Evolutionary conservation across 495 filamentous ascomycete species (phyloP).

Genomic region (Aspergillus nidulans): DNA sequence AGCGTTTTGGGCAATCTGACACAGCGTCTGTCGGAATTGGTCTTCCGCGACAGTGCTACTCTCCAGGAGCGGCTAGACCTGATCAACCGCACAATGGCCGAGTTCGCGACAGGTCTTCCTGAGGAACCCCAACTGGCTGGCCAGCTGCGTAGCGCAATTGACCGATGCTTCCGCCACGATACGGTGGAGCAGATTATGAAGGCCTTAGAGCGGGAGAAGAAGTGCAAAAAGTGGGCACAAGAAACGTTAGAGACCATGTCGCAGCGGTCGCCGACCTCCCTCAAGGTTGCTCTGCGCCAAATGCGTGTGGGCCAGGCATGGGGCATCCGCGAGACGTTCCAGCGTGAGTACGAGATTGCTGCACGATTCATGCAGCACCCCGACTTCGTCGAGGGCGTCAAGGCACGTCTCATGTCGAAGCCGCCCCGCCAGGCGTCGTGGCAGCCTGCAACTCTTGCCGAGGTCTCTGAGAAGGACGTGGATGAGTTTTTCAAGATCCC

Average conservation of each 20-base stretch:
- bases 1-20: constrained; percentile 75
- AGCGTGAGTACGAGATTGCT: constrained; percentile 75
- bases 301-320: constrained; percentile 71
- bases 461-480: constrained; percentile 50
- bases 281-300: constrained; percentile 76
- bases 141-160: constrained; percentile 67
- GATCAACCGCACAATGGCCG: constrained; percentile 85
- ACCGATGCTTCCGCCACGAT: constrained; percentile 70
- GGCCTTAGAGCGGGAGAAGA: constrained; percentile 57
- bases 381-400: constrained; percentile 86
- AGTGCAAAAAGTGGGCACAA: constrained; percentile 64
- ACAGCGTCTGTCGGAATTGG: constrained; percentile 78
- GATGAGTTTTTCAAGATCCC: constrained; percentile 55
- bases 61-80: constrained; percentile 57
- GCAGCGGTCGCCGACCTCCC: constrained; percentile 72
- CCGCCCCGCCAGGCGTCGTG: constrained; percentile 56
- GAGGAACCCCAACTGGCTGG: constrained; percentile 61
- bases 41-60: constrained; percentile 69
- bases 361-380: constrained; percentile 76
- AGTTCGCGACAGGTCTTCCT: constrained; percentile 80
- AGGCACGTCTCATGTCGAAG: constrained; percentile 67
- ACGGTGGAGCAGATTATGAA: constrained; percentile 64
- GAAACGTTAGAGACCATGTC: constrained; percentile 67
- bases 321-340: constrained; percentile 77
- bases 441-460: constrained; percentile 65